Evolutionary conservation across 371 early-diverging fungal genomes (phyloP), one percentile per base, ranked within the genome.

Genomic region (Mortierella sp.): DNA sequence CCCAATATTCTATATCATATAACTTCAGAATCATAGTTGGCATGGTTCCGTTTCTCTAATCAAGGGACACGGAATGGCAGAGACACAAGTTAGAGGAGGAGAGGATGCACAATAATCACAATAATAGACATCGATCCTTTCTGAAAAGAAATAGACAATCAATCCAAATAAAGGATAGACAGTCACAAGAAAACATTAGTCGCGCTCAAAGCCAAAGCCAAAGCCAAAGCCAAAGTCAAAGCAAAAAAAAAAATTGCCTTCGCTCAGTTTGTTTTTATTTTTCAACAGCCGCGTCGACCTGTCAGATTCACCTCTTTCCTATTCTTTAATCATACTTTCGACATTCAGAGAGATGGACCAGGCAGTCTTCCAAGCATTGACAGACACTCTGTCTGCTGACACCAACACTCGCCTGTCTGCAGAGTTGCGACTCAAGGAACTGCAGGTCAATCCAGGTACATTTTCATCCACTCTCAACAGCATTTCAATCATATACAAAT

Each of bases 381-480:
- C 91, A 72, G 83, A 87, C 54, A 90, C 90, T 3, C 86, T 94
- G 59, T 87, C 93, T 56, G 84, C 89, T 13, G 93, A 95, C 65
- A 83, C 88, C 13, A 84, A 88, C 61, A 85, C 87, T 62, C 93
- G 95, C 40, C 84, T 85, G 57, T 82, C 88, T 57, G 94, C 93
- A 32, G 96, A 96, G 82, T 82, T 85, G 56, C 83, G 84, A 47
- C 85, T 95, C 51, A 90, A 90, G 80, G 92, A 89, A 55, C 85
- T 96, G 23, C 87, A 88, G 66, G 70, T 81, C 62, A 82, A 87
- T 58, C 89, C 91, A 70, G 90, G 92, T 89, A 85, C 43, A 55
- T 51, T 19, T 34, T 2, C 32, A 45, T 22, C 7, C 26, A 51
- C 5, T 17, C 7, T 9, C 7, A 51, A 5, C 53, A 51, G 9